Conservation (phyloP, 441 rosid species). For the Dalechampia spathulata region DNA sequence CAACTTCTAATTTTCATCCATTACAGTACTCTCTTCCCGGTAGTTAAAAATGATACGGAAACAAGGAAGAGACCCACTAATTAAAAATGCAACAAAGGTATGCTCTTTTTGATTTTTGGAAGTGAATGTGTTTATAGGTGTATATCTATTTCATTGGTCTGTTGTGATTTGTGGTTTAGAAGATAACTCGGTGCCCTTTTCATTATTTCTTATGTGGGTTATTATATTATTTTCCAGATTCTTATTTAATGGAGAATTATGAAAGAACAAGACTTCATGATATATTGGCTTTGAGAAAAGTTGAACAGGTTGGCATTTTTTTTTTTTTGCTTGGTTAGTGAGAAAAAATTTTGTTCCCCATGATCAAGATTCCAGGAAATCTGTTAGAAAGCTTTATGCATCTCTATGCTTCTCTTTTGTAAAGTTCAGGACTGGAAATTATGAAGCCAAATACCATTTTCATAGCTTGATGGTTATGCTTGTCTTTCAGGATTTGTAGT, state of each 20-base stretch:
- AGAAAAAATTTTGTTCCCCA: constrained; percentile 2
- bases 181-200: background rate
- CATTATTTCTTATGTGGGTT: constrained; percentile 1
- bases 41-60: background rate
- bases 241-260: constrained; percentile 38
- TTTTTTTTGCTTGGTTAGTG: constrained; percentile 3
- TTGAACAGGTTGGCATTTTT: constrained; percentile 73
- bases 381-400: background rate
- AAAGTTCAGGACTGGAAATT: too few species aligned
- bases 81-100: constrained; percentile 15
- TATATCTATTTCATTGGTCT: constrained; percentile 10
- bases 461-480: constrained; percentile 1
- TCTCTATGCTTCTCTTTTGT: too few species aligned
- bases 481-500: constrained; percentile 59
- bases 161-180: background rate
- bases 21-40: background rate
- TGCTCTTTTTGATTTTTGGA: background rate
- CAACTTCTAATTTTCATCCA: background rate
- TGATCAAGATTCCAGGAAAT: background rate
- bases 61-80: constrained; percentile 1
- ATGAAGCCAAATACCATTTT: too few species aligned
- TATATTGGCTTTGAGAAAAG: constrained; percentile 76
- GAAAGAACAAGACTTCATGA: constrained; percentile 48
- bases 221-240: background rate
- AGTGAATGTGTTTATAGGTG: background rate